Conservation (phyloP, 495 filamentous ascomycete genomes). For the Hypoxylon subgilvum region DNA sequence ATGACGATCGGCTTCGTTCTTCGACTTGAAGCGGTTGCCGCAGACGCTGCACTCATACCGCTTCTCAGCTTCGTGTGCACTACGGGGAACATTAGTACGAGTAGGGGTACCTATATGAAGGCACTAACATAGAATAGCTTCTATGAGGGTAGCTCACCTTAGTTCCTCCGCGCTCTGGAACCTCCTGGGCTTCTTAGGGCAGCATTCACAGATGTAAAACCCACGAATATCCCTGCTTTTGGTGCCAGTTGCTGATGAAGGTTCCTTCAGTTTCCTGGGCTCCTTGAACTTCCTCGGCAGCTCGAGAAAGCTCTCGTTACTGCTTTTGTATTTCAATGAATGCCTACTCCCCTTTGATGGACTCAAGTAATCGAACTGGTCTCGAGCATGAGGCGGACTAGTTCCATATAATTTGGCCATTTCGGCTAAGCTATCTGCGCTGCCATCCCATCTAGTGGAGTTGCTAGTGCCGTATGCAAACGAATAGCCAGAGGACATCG, state of each 20-base stretch:
- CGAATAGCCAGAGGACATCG: conserved; percentile 28
- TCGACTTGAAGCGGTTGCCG: conserved; percentile 86
- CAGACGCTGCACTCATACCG: conserved; percentile 82
- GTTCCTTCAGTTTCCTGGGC: conserved; percentile 25
- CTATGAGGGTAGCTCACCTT: conserved; percentile 57
- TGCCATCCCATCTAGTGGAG: conserved; percentile 30
- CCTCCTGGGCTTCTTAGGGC: conserved; percentile 84
- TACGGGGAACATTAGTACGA: conserved; percentile 10
- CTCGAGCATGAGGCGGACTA: conserved; percentile 16
- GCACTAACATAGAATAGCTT: background rate
- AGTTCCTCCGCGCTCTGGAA: conserved; percentile 76
- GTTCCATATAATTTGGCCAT: conserved; percentile 24
- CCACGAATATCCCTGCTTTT: background rate
- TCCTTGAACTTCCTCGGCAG: conserved; percentile 28
- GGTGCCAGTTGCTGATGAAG: conserved; percentile 3
- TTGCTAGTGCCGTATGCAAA: conserved; percentile 29
- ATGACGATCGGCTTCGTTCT: conserved; percentile 88
- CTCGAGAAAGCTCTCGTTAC: conserved; percentile 37
- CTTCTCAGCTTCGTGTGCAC: conserved; percentile 75
- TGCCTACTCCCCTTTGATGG: conserved; percentile 13
- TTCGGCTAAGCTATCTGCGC: conserved; percentile 29
- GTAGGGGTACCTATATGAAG: background rate
- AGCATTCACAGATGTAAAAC: conserved; percentile 74
- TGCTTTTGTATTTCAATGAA: conserved; percentile 35
- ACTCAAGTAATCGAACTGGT: conserved; percentile 16